Conservation (phyloP, 352 stramenopile genomes). For the Phytopythium helicoides region DNA sequence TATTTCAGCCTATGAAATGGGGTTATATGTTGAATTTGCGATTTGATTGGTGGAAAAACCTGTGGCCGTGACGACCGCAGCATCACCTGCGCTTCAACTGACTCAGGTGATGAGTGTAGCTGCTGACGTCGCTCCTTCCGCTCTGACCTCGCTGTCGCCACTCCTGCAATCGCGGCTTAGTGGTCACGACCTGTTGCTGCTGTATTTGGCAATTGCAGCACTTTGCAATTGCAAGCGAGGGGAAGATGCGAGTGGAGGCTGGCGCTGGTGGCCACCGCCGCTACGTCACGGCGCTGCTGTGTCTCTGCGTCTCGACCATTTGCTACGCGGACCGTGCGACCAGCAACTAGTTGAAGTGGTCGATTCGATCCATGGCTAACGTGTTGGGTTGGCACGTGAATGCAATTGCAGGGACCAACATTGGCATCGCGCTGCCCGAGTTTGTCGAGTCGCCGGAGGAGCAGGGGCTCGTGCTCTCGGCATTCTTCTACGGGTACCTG, state of each 20-base stretch:
- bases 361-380: constrained; percentile 10
- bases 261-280: constrained; percentile 33
- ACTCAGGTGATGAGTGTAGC: no score
- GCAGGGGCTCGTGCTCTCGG: constrained; percentile 75
- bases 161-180: neutral
- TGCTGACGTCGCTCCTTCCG: no score
- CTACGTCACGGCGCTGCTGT: constrained; percentile 71
- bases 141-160: no score
- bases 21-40: neutral
- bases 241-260: constrained; percentile 2
- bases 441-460: constrained; percentile 72
- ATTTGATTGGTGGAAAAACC: no score
- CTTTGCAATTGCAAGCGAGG: no score
- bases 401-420: constrained; percentile 64
- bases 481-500: constrained; percentile 89
- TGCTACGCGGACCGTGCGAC: constrained; percentile 83
- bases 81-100: no score
- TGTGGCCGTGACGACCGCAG: no score
- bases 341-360: neutral
- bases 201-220: no score
- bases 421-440: constrained; percentile 77
- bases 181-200: neutral
- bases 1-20: neutral
- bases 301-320: constrained; percentile 73
- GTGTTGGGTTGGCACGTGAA: no score